phyloP scores from a whole-genome alignment of 768 basidiomycete genomes.

The Hypsizygus marmoreus region DNA sequence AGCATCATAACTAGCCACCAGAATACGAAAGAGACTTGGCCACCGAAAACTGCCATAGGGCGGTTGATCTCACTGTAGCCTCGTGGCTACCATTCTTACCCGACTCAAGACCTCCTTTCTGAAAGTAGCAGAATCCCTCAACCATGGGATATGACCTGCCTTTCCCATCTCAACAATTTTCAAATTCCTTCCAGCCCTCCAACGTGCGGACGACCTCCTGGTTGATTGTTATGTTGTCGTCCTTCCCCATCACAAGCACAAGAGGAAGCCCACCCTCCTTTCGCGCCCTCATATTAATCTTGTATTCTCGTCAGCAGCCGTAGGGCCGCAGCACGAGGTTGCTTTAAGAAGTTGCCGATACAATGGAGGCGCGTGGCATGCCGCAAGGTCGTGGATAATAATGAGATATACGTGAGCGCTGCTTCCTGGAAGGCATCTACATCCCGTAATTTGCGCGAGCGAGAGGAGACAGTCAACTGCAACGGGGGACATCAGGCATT shows the following conservation, averaged over 20 bases:
- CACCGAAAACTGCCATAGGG: not conserved
- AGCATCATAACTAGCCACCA: no score
- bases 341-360: slow-evolving; percentile 26
- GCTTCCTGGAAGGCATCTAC: slow-evolving; percentile 25
- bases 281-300: slow-evolving; percentile 23
- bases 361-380: slow-evolving; percentile 17
- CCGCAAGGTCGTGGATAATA: slow-evolving; percentile 17
- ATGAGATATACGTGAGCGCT: slow-evolving; percentile 19
- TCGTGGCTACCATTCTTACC: slow-evolving; percentile 17
- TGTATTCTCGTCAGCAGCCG: slow-evolving; percentile 25
- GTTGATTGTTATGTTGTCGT: slow-evolving; percentile 25
- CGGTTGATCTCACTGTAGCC: slow-evolving; percentile 2
- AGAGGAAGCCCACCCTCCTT: slow-evolving; percentile 24
- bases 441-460: slow-evolving; percentile 20
- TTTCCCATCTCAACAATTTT: slow-evolving; percentile 24
- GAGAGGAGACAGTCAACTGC: slow-evolving; percentile 16
- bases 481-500: slow-evolving; percentile 18
- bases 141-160: slow-evolving; percentile 32
- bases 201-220: slow-evolving; percentile 22
- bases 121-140: slow-evolving; percentile 23
- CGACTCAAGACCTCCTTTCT: slow-evolving; percentile 24
- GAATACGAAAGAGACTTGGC: no score
- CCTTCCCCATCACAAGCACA: slow-evolving; percentile 25
- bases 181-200: slow-evolving; percentile 26
- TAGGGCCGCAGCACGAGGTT: slow-evolving; percentile 23